phyloP scores from a whole-genome alignment of 768 basidiomycete genomes.

The Macrolepiota dolichaula region DNA sequence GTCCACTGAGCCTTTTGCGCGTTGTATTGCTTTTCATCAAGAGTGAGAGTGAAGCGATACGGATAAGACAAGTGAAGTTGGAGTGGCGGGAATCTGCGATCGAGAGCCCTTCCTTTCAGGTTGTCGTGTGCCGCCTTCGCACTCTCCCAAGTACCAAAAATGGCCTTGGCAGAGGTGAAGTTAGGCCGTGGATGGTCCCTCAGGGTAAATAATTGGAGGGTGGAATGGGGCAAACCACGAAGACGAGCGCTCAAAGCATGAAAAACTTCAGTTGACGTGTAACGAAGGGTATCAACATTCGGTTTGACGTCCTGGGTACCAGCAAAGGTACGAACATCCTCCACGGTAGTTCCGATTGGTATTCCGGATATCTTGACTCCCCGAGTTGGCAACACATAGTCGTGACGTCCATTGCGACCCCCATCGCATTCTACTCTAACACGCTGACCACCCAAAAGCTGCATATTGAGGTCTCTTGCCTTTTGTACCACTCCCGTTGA shows the following conservation, averaged over 20 bases:
- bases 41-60: constrained; percentile 46
- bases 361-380: constrained; percentile 9
- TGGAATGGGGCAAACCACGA: background rate
- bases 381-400: background rate
- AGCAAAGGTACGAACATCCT: constrained; percentile 2
- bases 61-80: constrained; percentile 45
- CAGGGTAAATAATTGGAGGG: constrained; percentile 6
- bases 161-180: constrained; percentile 29
- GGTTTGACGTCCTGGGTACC: background rate
- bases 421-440: constrained; percentile 43
- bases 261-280: constrained; percentile 5
- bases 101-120: constrained; percentile 29
- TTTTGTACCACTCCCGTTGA: constrained; percentile 26
- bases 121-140: constrained; percentile 36
- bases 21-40: constrained; percentile 44
- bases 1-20: constrained; percentile 51
- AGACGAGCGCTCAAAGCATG: constrained; percentile 7
- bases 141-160: constrained; percentile 46
- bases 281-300: background rate
- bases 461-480: constrained; percentile 33
- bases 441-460: constrained; percentile 34
- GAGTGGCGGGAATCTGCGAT: constrained; percentile 27
- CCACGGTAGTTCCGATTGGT: background rate
- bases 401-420: constrained; percentile 18
- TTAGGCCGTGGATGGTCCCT: background rate